Percentiles rank a stretch among this genome's conserved stretches.
phyloP scores from a whole-genome alignment of 2,329 filamentous ascomycete species.

The Penicillium sp. region DNA sequence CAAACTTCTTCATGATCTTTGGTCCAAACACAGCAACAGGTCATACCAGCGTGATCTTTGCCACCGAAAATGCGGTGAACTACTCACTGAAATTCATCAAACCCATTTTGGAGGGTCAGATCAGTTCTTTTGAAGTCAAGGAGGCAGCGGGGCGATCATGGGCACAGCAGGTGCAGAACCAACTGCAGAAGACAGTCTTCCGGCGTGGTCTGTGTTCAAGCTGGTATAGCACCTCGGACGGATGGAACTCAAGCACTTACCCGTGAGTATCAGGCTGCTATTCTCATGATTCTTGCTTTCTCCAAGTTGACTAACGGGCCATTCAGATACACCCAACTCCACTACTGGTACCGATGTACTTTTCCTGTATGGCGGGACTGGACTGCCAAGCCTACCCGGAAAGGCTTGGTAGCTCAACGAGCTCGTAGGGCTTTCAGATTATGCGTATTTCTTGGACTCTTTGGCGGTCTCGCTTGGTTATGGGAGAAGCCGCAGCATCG shows the following conservation, averaged over 20 bases:
- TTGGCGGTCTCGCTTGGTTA: conserved; percentile 20
- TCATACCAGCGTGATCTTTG: conserved; percentile 60
- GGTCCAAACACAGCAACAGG: conserved; percentile 65
- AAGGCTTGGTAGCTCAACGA: conserved; percentile 42
- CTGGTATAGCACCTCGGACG: conserved; percentile 51
- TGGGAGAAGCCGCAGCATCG: conserved; percentile 10
- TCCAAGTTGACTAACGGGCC: conserved; percentile 9
- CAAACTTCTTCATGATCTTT: conserved; percentile 65
- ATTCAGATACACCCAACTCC: conserved; percentile 50
- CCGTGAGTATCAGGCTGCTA: conserved; percentile 34
- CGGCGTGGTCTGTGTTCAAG: conserved; percentile 46
- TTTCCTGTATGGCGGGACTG: conserved; percentile 58
- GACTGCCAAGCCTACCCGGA: conserved; percentile 52
- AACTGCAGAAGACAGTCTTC: conserved; percentile 50
- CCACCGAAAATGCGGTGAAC: conserved; percentile 61
- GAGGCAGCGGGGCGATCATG: conserved; percentile 49
- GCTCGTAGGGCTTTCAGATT: conserved; percentile 19
- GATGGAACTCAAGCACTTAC: conserved; percentile 53
- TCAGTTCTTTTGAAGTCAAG: conserved; percentile 49
- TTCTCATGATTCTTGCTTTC: neutral
- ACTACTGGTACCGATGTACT: conserved; percentile 51
- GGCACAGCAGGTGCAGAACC: conserved; percentile 49
- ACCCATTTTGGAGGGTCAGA: conserved; percentile 51
- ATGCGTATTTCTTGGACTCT: conserved; percentile 17
- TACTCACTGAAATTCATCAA: conserved; percentile 60